Percentiles rank a stretch among this genome's conserved stretches.
phyloP scores from a whole-genome alignment of 139 green algal species.

The Coccomyxa sp. region DNA sequence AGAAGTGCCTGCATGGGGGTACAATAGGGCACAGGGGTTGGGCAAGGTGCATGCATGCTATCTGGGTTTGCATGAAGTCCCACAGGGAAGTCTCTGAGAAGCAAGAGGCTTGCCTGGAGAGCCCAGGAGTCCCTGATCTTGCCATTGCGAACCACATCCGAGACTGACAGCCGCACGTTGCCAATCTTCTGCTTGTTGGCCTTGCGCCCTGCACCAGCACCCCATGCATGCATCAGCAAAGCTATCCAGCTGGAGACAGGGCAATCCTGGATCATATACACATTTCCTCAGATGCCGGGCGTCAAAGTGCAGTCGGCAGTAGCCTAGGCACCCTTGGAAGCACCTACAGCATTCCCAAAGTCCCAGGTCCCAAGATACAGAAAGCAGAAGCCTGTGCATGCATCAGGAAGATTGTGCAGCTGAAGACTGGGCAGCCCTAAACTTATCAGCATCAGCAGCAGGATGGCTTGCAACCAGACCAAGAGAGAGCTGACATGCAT shows the following conservation, averaged over 20 bases:
- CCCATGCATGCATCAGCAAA: neutral
- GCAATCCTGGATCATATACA: neutral
- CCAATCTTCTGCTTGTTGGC: constrained; percentile 33
- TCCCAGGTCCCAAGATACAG: neutral
- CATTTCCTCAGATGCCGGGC: neutral
- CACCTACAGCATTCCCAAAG: neutral
- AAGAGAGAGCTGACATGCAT: neutral
- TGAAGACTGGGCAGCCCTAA: neutral
- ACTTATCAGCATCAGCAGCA: neutral
- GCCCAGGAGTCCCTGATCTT: constrained; percentile 54
- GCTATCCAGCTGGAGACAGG: neutral
- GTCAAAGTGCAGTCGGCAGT: neutral
- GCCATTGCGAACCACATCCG: constrained; percentile 56
- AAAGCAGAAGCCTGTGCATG: neutral
- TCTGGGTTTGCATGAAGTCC: neutral
- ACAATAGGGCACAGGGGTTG: too few relatives aligned
- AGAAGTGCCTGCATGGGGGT: neutral
- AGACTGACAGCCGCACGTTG: constrained; percentile 41
- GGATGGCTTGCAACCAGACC: neutral
- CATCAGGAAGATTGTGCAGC: too few relatives aligned
- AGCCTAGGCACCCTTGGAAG: neutral
- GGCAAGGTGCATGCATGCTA: neutral
- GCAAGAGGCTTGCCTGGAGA: constrained; percentile 15
- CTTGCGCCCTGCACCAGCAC: constrained; percentile 10
- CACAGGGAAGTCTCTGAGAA: neutral